Conservation (phyloP, 495 filamentous ascomycete genomes). For the Pyrenula massariospora region DNA sequence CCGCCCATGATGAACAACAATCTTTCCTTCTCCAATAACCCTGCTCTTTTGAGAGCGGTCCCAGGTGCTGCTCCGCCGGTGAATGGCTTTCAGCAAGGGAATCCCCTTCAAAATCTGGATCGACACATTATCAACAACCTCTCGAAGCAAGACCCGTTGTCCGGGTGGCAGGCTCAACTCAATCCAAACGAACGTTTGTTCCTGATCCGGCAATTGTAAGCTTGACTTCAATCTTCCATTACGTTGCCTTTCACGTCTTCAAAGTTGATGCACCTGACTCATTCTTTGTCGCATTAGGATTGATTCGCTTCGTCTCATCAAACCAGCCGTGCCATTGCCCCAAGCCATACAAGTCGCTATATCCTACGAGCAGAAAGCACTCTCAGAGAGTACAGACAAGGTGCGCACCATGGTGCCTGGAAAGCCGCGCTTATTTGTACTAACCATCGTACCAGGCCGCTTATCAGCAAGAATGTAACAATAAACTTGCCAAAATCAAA, state of each 20-base stretch:
- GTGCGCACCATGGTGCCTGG: slow-evolving; percentile 15
- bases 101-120: background rate
- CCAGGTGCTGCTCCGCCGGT: background rate
- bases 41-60: background rate
- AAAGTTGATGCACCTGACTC: background rate
- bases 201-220: background rate
- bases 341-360: slow-evolving; percentile 32
- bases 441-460: slow-evolving; percentile 16
- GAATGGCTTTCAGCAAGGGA: background rate
- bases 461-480: slow-evolving; percentile 35
- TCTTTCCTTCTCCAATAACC: background rate
- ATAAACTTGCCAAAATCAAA: slow-evolving; percentile 36
- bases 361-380: slow-evolving; percentile 34
- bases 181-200: background rate
- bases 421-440: background rate
- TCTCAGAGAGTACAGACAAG: slow-evolving; percentile 30
- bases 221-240: background rate
- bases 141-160: background rate
- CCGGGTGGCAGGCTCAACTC: background rate
- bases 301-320: slow-evolving; percentile 36
- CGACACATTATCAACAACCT: background rate
- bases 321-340: slow-evolving; percentile 29
- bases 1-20: background rate
- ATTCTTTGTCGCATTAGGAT: slow-evolving; percentile 19
- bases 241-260: too few relatives aligned